These are phyloP conservation scores for Ophiostoma ulmi DNA, from an alignment of 2,329 filamentous ascomycete species.

Conservation along the genomic window DNA sequence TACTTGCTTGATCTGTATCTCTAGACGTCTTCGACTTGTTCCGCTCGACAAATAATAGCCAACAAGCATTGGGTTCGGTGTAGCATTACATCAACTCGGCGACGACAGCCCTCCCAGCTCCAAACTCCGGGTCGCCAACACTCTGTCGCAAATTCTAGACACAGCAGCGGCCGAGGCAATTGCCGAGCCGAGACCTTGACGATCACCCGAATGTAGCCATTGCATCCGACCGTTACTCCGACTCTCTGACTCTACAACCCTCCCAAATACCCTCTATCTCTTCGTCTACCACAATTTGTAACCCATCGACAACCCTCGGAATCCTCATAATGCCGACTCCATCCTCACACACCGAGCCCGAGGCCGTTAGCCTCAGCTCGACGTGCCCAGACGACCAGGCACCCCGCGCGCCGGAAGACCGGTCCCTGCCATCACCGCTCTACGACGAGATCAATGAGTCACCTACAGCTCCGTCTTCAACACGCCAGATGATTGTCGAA, in stretches of 20 bases:
- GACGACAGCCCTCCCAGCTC: background rate
- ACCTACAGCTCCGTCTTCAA: background rate
- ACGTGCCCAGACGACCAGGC: constrained; percentile 43
- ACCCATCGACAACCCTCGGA: background rate
- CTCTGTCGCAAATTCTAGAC: background rate
- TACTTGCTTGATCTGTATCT: background rate
- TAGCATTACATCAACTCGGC: background rate
- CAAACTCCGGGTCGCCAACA: background rate
- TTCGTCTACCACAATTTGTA: background rate
- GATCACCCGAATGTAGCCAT: background rate
- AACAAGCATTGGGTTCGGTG: background rate
- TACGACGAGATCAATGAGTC: background rate
- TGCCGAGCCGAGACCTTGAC: background rate
- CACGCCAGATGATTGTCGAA: background rate
- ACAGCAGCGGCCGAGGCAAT: constrained; percentile 5
- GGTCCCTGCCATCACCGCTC: background rate
- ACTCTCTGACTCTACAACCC: background rate
- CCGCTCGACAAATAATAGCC: background rate
- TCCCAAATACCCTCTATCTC: background rate
- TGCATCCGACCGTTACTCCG: background rate
- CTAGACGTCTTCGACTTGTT: background rate
- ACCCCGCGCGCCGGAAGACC: constrained; percentile 28
- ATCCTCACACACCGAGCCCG: constrained; percentile 25
- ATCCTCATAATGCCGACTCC: constrained; percentile 29
- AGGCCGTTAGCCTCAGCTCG: constrained; percentile 35